Evolutionary conservation across 176 grass and related monocot species (phyloP).

Genomic region (Paspalum vaginatum): DNA sequence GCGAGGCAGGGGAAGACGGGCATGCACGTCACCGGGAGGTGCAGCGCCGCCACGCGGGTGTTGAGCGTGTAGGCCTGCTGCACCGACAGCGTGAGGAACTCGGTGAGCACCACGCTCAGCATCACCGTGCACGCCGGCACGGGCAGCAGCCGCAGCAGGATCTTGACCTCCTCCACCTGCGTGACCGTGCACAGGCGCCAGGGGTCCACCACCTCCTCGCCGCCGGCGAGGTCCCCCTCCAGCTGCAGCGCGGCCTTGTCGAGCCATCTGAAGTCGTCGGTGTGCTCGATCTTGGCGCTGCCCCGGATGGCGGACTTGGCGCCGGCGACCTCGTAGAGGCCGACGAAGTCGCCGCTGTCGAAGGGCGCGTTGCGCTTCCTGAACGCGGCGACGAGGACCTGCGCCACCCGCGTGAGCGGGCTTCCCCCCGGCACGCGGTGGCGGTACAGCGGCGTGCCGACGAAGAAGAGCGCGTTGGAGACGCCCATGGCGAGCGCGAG

Average conservation of each 20-base stretch:
- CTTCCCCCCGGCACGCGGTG: conserved; percentile 79
- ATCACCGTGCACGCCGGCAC: conserved; percentile 82
- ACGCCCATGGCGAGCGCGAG: conserved; percentile 81
- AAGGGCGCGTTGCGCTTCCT: conserved; percentile 62
- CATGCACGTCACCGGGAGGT: conserved; percentile 91
- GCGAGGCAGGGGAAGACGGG: conserved; percentile 89
- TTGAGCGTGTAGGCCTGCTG: conserved; percentile 97
- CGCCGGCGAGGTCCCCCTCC: conserved; percentile 30
- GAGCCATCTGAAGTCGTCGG: conserved; percentile 70
- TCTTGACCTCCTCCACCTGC: conserved; percentile 94
- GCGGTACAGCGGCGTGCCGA: conserved; percentile 74
- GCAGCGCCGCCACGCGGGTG: conserved; percentile 56
- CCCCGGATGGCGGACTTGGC: conserved; percentile 74
- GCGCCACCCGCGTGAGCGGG: conserved; percentile 76
- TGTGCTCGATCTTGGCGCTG: conserved; percentile 94
- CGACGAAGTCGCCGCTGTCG: conserved; percentile 52
- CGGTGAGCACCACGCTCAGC: conserved; percentile 81
- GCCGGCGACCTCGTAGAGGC: conserved; percentile 77
- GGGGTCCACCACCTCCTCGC: background rate
- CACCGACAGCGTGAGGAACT: conserved; percentile 90
- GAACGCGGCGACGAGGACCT: conserved; percentile 81
- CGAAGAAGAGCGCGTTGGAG: conserved; percentile 87
- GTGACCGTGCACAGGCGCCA: conserved; percentile 90
- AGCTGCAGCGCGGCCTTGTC: conserved; percentile 82
- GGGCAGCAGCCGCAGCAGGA: conserved; percentile 78